Conservation (phyloP, 768 basidiomycete species). For the Leccinellum rugosiceps region DNA sequence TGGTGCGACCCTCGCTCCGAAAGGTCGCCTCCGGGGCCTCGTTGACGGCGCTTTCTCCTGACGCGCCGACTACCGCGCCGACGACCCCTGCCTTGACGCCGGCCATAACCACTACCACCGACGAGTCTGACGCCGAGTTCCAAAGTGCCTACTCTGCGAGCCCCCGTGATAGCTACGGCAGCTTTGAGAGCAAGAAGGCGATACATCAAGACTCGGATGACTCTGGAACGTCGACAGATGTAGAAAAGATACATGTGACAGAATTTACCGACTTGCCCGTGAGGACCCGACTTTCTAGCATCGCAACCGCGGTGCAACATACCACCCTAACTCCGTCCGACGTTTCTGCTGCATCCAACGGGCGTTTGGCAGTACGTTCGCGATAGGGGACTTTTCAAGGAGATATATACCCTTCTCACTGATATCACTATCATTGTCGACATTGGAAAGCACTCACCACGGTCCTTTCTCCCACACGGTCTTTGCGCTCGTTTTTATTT, state of each 20-base stretch:
- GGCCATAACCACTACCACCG: constrained; percentile 43
- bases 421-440: constrained; percentile 19
- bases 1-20: constrained; percentile 22
- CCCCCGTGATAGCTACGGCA: constrained; percentile 64
- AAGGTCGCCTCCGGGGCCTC: constrained; percentile 35
- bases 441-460: constrained; percentile 13
- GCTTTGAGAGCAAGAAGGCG: constrained; percentile 34
- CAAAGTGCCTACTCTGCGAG: constrained; percentile 83
- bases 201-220: constrained; percentile 28
- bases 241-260: constrained; percentile 27
- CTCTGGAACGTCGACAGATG: constrained; percentile 30
- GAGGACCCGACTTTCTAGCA: constrained; percentile 56
- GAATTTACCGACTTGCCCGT: constrained; percentile 35
- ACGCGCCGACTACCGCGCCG: constrained; percentile 24
- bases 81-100: constrained; percentile 36
- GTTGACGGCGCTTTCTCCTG: constrained; percentile 25
- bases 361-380: constrained; percentile 21
- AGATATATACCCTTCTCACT: constrained; percentile 25
- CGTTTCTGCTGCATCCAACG: constrained; percentile 32
- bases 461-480: constrained; percentile 16
- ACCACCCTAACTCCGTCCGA: constrained; percentile 40
- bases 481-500: constrained; percentile 15
- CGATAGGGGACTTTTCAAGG: constrained; percentile 18
- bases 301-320: constrained; percentile 48
- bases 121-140: constrained; percentile 83